Evolutionary conservation across 2,329 filamentous ascomycete genomes (phyloP), one percentile per base, ranked within the genome.

Genomic region (Blastomyces emzantsi): DNA sequence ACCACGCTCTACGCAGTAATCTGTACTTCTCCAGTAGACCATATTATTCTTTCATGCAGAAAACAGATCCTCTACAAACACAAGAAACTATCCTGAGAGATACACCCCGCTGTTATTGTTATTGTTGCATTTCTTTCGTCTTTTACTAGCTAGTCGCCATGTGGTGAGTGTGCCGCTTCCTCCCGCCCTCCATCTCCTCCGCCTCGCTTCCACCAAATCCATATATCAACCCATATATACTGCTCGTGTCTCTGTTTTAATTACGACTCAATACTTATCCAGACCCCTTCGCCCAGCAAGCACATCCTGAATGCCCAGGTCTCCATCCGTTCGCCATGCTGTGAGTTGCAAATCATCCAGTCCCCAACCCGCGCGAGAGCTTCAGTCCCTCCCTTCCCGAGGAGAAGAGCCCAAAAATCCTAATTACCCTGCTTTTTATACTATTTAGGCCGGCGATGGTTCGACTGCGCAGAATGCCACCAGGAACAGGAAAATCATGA

Each of bases 241-340:
- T 19, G 1, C 28, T 33, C 49, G 47, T n/a, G 17, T n/a, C 41
- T 47, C 41, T 47, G n/a, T 36, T 60, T 49, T 49, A 60, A 60
- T 36, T 4, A 30, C 47, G 58, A 19, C 19, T 9, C 22, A 19
- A 28, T 47, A 43, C 58, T 60, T 28, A 60, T 43, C 28, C 22
- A 41, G n/a, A 36, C 43, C 30, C 54, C 7, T 52, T 41, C 28
- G n/a, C 39, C 36, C 70, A 97, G 94, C 83, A 97, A 97, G 84
- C 94, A 99, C 81, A 83, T 99, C 73, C 87, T 99, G 76, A 99
- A 99, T 82, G 94, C 93, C 67, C 94, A 99, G 80, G 94, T 99
- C 73, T 82, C 93, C 64, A 95, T 99, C 79, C 90, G 94, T 71
- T 94, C 92, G 63, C 90, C 92, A 67, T 99, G 94, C 83, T 99